phyloP scores from a whole-genome alignment of 2,329 filamentous ascomycete species.

The Polytolypa hystricis region DNA sequence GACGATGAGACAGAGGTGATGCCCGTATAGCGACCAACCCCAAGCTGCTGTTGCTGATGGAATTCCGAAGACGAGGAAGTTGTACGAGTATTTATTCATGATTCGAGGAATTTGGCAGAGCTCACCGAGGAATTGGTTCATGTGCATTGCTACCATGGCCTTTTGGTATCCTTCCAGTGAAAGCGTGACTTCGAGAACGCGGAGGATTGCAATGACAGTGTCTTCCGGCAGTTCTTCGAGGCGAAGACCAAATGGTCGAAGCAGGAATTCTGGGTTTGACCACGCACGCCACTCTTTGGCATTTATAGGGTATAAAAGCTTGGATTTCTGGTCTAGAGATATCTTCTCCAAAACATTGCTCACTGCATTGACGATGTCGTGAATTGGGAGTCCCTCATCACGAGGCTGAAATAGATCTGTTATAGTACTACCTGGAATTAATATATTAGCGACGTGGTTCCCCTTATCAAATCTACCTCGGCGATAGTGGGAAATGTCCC shows the following conservation, averaged over 20 bases:
- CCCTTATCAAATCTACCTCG: too few species aligned
- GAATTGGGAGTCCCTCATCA: slow-evolving; percentile 54
- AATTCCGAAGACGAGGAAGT: slow-evolving; percentile 58
- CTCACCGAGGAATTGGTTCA: slow-evolving; percentile 64
- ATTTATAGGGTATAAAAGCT: slow-evolving; percentile 51
- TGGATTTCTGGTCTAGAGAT: slow-evolving; percentile 37
- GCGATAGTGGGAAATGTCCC: too few species aligned
- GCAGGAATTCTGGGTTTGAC: slow-evolving; percentile 63
- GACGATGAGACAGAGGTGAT: slow-evolving; percentile 63
- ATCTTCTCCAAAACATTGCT: slow-evolving; percentile 38
- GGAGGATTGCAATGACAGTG: slow-evolving; percentile 41
- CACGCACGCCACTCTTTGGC: slow-evolving; percentile 60
- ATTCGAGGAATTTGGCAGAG: slow-evolving; percentile 51
- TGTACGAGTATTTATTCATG: slow-evolving; percentile 67
- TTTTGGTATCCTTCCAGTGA: slow-evolving; percentile 63
- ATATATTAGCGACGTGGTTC: slow-evolving; percentile 6
- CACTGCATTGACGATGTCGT: slow-evolving; percentile 43
- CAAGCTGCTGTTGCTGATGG: slow-evolving; percentile 50
- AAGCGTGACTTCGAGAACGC: slow-evolving; percentile 47
- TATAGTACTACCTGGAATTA: slow-evolving; percentile 38
- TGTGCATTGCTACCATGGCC: slow-evolving; percentile 57
- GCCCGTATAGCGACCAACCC: slow-evolving; percentile 67
- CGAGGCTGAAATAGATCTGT: slow-evolving; percentile 46
- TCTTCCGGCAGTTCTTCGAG: slow-evolving; percentile 49
- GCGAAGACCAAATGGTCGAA: slow-evolving; percentile 57